Conservation (phyloP, 2,329 filamentous ascomycete species). For the Aspergillus carbonarius region DNA sequence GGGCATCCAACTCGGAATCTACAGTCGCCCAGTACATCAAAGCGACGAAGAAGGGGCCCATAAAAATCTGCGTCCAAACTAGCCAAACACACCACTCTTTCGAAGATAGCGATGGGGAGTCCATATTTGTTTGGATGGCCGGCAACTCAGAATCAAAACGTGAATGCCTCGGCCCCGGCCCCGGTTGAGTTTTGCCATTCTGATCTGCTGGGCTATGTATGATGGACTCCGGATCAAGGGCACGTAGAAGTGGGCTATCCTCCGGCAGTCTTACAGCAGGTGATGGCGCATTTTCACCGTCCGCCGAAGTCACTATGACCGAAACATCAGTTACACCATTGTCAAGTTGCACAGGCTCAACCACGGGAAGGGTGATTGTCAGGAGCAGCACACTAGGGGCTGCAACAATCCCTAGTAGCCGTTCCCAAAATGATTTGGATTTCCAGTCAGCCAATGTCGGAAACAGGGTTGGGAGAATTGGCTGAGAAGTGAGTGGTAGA, state of each 20-base stretch:
- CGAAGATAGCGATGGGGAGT: constrained; percentile 25
- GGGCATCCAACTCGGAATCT: constrained; percentile 55
- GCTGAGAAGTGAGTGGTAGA: constrained; percentile 64
- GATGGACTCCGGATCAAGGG: constrained; percentile 17
- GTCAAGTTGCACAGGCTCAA: constrained; percentile 65
- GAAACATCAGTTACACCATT: constrained; percentile 43
- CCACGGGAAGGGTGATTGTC: constrained; percentile 86
- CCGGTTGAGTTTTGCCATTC: constrained; percentile 20
- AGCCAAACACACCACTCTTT: constrained; percentile 90
- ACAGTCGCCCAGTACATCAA: constrained; percentile 65
- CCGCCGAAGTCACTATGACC: constrained; percentile 24
- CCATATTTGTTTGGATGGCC: constrained; percentile 24
- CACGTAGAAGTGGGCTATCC: constrained; percentile 35
- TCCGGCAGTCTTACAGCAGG: constrained; percentile 36
- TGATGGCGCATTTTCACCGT: constrained; percentile 16
- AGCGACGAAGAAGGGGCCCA: constrained; percentile 79
- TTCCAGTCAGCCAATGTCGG: constrained; percentile 82
- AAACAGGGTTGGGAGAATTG: constrained; percentile 73
- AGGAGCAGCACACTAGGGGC: constrained; percentile 89
- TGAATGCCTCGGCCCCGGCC: constrained; percentile 8
- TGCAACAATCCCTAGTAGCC: constrained; percentile 74
- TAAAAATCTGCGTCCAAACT: constrained; percentile 78
- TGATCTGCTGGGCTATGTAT: constrained; percentile 9
- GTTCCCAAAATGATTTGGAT: constrained; percentile 81
- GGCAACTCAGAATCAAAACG: constrained; percentile 44